Evolutionary conservation across 805 yeast genomes (phyloP), one percentile per base, ranked within the genome.

Genomic region (Hemisphaericaspora nanyangensis): DNA sequence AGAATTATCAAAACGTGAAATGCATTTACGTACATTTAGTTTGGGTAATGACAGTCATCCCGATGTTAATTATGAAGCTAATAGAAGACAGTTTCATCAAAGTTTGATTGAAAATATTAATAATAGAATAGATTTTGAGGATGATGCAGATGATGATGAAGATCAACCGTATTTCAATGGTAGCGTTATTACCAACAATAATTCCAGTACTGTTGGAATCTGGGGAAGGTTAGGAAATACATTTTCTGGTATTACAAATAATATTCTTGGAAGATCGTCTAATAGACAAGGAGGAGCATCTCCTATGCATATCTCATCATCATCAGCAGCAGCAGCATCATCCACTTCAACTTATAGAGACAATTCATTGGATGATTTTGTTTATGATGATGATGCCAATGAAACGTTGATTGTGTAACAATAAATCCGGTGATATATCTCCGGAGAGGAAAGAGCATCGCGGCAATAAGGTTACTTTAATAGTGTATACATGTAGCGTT

Each of bases 341-440:
- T 25, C 12, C 17, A 8, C 26, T 3, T 22, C 26, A 22, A 17
- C 32, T 19, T 16, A 13, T 34, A 25, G 38, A 13, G 12, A 12
- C 16, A 28, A 22, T 5, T 56, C 65, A 4, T 41, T 57, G 10
- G 68, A 63, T 27, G 44, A 51, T 17, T 59, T 56, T 36, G 53
- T 53, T 38, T 58, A 63, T 38, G 69, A 64, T 45, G 64, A 55
- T 16, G 68, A 63, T 43, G 64, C 62, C 25, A 50, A 62, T 24
- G 65, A 60, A 31, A 56, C 55, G 30, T 46, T 65, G 37, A 53
- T 63, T 30, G 39, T 63, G 38, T 62, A 55, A n/a, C n/a, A n/a
- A n/a, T n/a, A n/a, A n/a, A n/a, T 7, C n/a, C 5, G 6, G 29
- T 26, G 29, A 7, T 26, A 26, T n/a, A 26, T 26, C n/a, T n/a